Base-by-base conservation (phyloP, 495 filamentous ascomycete genomes). In the Podospora pseudoanserina region DNA sequence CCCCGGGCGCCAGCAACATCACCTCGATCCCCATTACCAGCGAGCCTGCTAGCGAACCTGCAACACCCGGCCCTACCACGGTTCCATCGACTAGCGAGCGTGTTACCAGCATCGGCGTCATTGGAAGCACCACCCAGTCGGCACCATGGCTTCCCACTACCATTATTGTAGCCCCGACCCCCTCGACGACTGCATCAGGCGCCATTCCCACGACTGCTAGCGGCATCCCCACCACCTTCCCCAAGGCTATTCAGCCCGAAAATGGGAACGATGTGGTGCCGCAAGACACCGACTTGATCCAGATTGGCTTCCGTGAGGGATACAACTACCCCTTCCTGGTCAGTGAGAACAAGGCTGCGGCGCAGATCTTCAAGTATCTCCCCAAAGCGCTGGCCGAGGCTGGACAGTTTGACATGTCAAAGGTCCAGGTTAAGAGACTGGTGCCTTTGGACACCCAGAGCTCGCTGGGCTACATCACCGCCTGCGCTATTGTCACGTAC, bases 281-380 rank as follows among this genome's bases (percentile, higher is more conserved):
- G 2, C 74, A 79, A 2, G 90, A 91, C 71, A 86, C 85, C 1
- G 76, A 68, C 20, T 75, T 93, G 70, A 88, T 97, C 69, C 92
- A 97, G 73, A 83, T 99, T 67, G 96, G 92, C 15, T 97, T 97
- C 84, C 80, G 86, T 28, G 88, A 88, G 72, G 81, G 84, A 4
- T 86, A 96, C 68, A 93, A 96, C 74, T 99, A 95, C 77, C 78
- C 80, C 5, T 96, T 94, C 74, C 91, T 99, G 32, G 90, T 90
- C 26, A 79, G 78, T 2, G 87, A 88, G 44, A 77, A 85, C 16
- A 80, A 89, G 68, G 90, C 93, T 26, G 89, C 91, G 11, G 87
- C 87, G 27, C 96, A 98, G 79, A 93, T 99, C 74, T 97, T 97
- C 84, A 73, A 87, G 39, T 91, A 87, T 68, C 83, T 97, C 11